A percentile compares a stretch with the other conserved stretches of the same genome.
Conservation (phyloP, 352 stramenopile species). For the Globisporangium paddicum region DNA sequence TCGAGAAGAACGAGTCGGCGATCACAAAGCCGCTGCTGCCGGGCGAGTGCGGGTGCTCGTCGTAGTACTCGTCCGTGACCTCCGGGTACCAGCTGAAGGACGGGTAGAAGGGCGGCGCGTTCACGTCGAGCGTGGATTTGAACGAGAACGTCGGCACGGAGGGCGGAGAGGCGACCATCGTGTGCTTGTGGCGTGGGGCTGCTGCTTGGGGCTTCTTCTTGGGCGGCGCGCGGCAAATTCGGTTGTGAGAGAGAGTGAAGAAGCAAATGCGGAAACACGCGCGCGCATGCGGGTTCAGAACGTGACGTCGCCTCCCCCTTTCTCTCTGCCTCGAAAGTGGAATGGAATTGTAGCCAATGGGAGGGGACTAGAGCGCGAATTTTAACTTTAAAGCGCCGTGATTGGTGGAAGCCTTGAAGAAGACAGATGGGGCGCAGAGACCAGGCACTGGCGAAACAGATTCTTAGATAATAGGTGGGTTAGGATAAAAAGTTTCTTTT, state of each 20-base stretch:
- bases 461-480: neutral
- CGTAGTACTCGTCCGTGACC: conserved; percentile 66
- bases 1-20: conserved; percentile 40
- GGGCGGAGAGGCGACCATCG: conserved; percentile 23
- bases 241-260: neutral
- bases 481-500: no score
- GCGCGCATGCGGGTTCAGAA: neutral
- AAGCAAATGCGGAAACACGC: neutral
- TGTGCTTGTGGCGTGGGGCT: neutral
- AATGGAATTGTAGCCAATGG: neutral
- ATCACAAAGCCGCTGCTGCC: conserved; percentile 63
- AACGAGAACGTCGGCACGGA: conserved; percentile 20
- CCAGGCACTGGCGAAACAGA: neutral
- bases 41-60: conserved; percentile 50
- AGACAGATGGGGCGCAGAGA: neutral
- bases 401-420: neutral
- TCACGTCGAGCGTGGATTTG: conserved; percentile 41
- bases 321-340: neutral
- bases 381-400: neutral
- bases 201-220: conserved; percentile 6
- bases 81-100: conserved; percentile 48
- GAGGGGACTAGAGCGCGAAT: no score
- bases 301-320: neutral
- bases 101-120: conserved; percentile 56
- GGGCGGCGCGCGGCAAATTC: conserved; percentile 15